Conservation (phyloP, 2,329 filamentous ascomycete genomes). For the Waltergamsia citrina region DNA sequence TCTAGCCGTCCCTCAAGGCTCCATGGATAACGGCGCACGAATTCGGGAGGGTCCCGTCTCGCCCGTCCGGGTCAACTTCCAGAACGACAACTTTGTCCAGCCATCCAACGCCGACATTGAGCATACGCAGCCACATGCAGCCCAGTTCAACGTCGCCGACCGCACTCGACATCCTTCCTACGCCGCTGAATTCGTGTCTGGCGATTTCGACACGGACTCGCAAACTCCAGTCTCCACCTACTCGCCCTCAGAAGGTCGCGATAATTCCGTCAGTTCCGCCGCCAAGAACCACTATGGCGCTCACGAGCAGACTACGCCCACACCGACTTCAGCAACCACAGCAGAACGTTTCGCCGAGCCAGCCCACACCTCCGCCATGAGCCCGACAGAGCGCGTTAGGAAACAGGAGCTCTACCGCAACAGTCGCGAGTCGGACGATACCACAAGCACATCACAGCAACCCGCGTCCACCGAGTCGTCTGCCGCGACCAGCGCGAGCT, state of each 20-base stretch:
- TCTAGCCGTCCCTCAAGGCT: conserved; percentile 17
- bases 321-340: conserved; percentile 6
- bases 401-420: conserved; percentile 30
- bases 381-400: conserved; percentile 17
- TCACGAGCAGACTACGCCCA: conserved; percentile 9
- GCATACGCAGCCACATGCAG: conserved; percentile 14
- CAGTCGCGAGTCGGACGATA: conserved; percentile 44
- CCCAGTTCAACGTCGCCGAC: conserved; percentile 14
- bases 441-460: conserved; percentile 39
- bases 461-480: conserved; percentile 41
- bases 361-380: conserved; percentile 11
- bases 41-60: conserved; percentile 44
- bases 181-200: not conserved
- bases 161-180: conserved; percentile 8
- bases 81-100: conserved; percentile 40
- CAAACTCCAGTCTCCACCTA: too few species aligned
- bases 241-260: conserved; percentile 1
- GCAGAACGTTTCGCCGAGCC: conserved; percentile 1
- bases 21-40: conserved; percentile 25
- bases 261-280: conserved; percentile 5
- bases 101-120: conserved; percentile 45
- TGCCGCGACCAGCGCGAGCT: conserved; percentile 46
- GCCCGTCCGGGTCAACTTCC: conserved; percentile 45
- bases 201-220: not conserved
- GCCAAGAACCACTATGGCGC: conserved; percentile 8